A percentile compares a stretch with the other conserved stretches of the same genome.
Conservation (phyloP, 768 basidiomycete genomes). For the Asterophora parasitica region DNA sequence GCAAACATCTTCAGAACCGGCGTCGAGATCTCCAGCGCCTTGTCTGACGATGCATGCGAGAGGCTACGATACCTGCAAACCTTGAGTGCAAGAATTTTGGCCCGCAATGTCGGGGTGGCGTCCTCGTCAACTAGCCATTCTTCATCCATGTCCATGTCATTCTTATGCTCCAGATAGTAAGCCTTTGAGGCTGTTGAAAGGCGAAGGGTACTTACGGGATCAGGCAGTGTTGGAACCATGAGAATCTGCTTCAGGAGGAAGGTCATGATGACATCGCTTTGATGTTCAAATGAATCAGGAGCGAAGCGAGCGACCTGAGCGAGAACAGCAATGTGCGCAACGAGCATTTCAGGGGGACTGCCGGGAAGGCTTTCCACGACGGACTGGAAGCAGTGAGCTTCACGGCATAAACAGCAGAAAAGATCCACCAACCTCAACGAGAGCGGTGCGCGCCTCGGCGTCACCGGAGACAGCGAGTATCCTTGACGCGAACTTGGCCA, state of each 20-base stretch:
- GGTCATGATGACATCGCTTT: constrained; percentile 67
- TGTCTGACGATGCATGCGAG: constrained; percentile 53
- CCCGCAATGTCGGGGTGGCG: constrained; percentile 51
- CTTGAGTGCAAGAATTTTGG: constrained; percentile 75
- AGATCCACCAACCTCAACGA: constrained; percentile 55
- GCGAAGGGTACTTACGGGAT: constrained; percentile 35
- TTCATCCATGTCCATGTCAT: constrained; percentile 53
- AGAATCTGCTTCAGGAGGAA: constrained; percentile 70
- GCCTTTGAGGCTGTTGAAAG: constrained; percentile 2
- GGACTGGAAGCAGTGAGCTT: constrained; percentile 33
- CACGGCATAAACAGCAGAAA: neutral
- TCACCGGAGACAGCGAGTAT: constrained; percentile 58
- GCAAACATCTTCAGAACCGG: constrained; percentile 77
- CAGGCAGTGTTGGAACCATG: constrained; percentile 46
- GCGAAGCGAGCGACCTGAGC: constrained; percentile 67
- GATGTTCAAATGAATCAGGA: constrained; percentile 71
- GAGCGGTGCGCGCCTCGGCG: constrained; percentile 42
- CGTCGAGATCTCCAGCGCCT: constrained; percentile 60
- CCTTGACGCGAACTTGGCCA: constrained; percentile 85
- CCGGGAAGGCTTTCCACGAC: constrained; percentile 51
- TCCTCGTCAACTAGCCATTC: constrained; percentile 78
- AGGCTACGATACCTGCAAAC: constrained; percentile 78
- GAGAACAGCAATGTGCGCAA: constrained; percentile 67
- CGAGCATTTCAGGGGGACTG: constrained; percentile 45
- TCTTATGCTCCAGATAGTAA: constrained; percentile 29